These are phyloP conservation scores for Microbotryomycetes sp. DNA, from an alignment of 1,284 basidiomycete genomes.

Conservation along the genomic window DNA sequence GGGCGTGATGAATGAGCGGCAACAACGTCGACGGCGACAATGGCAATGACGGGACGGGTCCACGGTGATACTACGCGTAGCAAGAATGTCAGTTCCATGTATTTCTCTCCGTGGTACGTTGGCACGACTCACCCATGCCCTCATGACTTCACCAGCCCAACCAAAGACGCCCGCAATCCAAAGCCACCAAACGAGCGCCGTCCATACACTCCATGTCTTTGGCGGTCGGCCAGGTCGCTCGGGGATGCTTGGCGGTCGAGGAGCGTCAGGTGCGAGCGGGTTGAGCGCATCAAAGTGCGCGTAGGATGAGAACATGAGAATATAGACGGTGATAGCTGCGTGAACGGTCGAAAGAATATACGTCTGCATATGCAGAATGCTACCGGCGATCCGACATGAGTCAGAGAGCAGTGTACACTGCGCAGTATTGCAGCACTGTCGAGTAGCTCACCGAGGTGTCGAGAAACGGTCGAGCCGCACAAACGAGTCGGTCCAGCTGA, in stretches of 20 bases:
- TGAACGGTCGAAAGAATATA: slow-evolving; percentile 31
- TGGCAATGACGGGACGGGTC: slow-evolving; percentile 27
- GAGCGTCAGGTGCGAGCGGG: slow-evolving; percentile 23
- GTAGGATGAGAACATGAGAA: slow-evolving; percentile 33
- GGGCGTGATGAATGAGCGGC: slow-evolving; percentile 30
- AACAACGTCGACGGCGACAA: slow-evolving; percentile 32
- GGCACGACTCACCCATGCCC: slow-evolving; percentile 21
- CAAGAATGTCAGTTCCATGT: background rate
- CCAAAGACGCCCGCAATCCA: slow-evolving; percentile 32
- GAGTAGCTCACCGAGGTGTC: slow-evolving; percentile 17
- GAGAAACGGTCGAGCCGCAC: slow-evolving; percentile 32
- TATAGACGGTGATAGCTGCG: slow-evolving; percentile 31
- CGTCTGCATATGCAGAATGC: slow-evolving; percentile 29
- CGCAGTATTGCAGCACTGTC: no score
- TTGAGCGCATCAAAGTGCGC: slow-evolving; percentile 32
- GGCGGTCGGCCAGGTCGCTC: slow-evolving; percentile 5
- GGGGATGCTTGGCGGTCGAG: slow-evolving; percentile 4
- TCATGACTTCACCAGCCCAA: slow-evolving; percentile 30
- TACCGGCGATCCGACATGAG: background rate
- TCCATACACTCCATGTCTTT: slow-evolving; percentile 23
- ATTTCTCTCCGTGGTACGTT: background rate
- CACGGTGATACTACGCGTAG: slow-evolving; percentile 16
- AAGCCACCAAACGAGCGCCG: slow-evolving; percentile 26
- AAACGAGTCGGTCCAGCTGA: slow-evolving; percentile 27
- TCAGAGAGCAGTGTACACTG: background rate